Base-by-base conservation (phyloP, 768 basidiomycete species). In the Leccinum sublutescens region DNA sequence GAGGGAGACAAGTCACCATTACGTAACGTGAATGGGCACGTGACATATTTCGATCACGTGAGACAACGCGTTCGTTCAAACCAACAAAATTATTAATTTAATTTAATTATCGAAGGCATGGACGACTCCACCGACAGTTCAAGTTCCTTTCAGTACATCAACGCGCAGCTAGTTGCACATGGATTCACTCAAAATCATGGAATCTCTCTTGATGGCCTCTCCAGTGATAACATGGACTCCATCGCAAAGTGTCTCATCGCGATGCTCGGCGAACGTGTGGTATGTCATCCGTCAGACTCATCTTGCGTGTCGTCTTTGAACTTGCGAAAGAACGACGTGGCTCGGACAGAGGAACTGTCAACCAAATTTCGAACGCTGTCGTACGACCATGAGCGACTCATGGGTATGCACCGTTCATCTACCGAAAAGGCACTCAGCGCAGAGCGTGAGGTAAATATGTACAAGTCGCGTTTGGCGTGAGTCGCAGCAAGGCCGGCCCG, bases 101-200 rank as follows among this genome's bases (percentile, higher is more conserved):
- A 40, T 10, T 5, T 5, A 43, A 43, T 43, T 45, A 40, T 17
- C 17, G 33, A 33, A 33, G 11, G 31, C 11, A 45, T 45, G 43
- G 43, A 45, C 43, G 43, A 45, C 29, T 29, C 29, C 43, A 45
- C 40, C 17, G 17, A 40, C 38, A 40, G 17, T n/a, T 40, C 38
- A 40, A 40, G 38, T n/a, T 40, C 38, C 6, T 71, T 91, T 25
- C 86, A 91, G 58, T 93, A 89, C 68, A 80, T 93, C 68, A 94
- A 93, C 68, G 77, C 87, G 19, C 93, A 95, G 64, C 82, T 95
- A 6, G 74, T 91, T 51, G 87, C 92, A 2, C 92, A 94, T 75
- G 93, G 93, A 8, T 94, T 89, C 64, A 74, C 81, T 1, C 67
- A 82, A 10, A 67, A 79, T 1, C 84, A 86, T 0, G 91, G 92